Evolutionary conservation across 768 basidiomycete genomes (phyloP).

Genomic region (Suillus weaverae): DNA sequence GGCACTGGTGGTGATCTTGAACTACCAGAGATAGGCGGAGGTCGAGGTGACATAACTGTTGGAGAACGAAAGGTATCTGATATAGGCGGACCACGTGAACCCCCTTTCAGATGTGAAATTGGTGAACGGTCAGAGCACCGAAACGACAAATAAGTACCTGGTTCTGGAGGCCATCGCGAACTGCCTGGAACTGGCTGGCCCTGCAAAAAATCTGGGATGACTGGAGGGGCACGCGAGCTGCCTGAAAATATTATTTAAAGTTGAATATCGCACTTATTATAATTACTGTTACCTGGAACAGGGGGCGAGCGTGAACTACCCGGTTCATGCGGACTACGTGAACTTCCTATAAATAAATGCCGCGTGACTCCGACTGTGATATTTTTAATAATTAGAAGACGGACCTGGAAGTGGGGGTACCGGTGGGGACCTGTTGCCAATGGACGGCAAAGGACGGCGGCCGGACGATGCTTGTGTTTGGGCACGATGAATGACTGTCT

Average conservation of each 20-base stretch:
- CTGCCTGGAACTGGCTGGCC: background rate
- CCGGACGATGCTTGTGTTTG: constrained; percentile 21
- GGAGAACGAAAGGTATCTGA: background rate
- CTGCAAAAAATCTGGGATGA: background rate
- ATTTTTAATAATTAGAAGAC: background rate
- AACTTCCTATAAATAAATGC: background rate
- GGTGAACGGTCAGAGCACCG: background rate
- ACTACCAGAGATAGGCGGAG: background rate
- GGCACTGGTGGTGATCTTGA: background rate
- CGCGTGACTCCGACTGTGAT: background rate
- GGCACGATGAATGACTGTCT: background rate
- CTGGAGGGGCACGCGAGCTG: background rate
- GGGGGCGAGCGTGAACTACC: background rate
- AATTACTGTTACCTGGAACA: constrained; percentile 2
- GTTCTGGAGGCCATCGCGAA: background rate
- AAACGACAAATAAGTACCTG: background rate
- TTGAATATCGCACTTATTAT: background rate
- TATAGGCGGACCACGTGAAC: background rate
- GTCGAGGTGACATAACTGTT: background rate
- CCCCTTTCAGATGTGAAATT: background rate
- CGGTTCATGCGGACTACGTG: background rate
- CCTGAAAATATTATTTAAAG: background rate
- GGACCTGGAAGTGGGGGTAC: constrained; percentile 2
- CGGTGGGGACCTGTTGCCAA: constrained; percentile 2
- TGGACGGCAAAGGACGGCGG: constrained; percentile 30